phyloP scores from a whole-genome alignment of 805 yeast genomes.

The Candida sakaeoensis region DNA sequence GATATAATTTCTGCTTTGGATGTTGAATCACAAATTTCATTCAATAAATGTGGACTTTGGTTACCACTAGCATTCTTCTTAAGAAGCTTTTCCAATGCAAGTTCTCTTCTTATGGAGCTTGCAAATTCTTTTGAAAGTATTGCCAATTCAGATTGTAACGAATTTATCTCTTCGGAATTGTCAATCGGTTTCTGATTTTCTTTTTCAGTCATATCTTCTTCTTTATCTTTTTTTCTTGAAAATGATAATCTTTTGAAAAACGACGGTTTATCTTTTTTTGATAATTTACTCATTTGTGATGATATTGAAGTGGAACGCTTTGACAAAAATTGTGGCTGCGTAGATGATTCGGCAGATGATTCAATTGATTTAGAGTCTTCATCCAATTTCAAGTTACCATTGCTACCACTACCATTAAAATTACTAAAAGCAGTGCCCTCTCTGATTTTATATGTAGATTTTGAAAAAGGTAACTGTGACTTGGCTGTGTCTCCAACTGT shows the following conservation, averaged over 20 bases:
- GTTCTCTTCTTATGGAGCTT: slow-evolving; percentile 65
- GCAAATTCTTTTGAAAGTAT: slow-evolving; percentile 71
- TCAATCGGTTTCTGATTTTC: background rate
- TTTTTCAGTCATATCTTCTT: background rate
- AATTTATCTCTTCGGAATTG: background rate
- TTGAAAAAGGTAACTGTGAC: background rate
- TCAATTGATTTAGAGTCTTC: background rate
- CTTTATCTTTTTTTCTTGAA: slow-evolving; percentile 4
- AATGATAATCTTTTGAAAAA: slow-evolving; percentile 8
- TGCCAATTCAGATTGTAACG: slow-evolving; percentile 32
- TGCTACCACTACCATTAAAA: slow-evolving; percentile 45
- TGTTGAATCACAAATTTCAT: slow-evolving; percentile 6
- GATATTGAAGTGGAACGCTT: slow-evolving; percentile 5
- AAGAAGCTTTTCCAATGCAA: slow-evolving; percentile 50
- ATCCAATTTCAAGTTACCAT: slow-evolving; percentile 19
- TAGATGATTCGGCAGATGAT: background rate
- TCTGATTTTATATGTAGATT: slow-evolving; percentile 7
- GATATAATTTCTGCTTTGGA: slow-evolving; percentile 32
- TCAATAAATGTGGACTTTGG: background rate
- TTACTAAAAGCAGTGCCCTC: slow-evolving; percentile 32
- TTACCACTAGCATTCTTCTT: slow-evolving; percentile 12
- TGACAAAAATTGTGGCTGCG: background rate
- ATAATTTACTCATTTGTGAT: slow-evolving; percentile 6
- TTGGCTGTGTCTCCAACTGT: background rate
- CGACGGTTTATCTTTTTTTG: slow-evolving; percentile 6